Evolutionary conservation across 306 rosid species (phyloP), one percentile per base, ranked within the genome.

Genomic region (Hippophae tibetana): DNA sequence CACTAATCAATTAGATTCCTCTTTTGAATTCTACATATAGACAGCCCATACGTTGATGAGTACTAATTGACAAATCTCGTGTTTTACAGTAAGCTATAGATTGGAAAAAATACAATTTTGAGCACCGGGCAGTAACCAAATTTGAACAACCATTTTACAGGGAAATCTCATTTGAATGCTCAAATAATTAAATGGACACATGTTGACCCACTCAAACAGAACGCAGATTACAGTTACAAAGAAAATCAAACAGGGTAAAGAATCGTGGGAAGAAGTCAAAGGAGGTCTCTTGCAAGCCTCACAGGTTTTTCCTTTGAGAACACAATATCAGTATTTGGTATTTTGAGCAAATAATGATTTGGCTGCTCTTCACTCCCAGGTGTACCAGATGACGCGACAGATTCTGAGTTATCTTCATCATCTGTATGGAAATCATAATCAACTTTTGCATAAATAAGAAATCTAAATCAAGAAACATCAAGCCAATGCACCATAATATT

Each of bases 241-340:
- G 38, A 4, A 31, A 4, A 31, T 31, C 38, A 31, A 31, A 31
- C 38, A 2, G 38, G 51, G 31, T 47, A 52, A 58, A 48, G 55
- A 74, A 56, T 43, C 58, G 57, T 47, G 51, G 63, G 54, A 41
- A 69, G 49, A 63, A 64, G 67, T 86, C 75, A 86, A 52, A 56
- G 61, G 73, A 73, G 80, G 58, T 93, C 86, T 54, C 86, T 82
- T 3, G 95, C 82, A 57, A 78, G 65, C 67, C 84, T 80, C 69
- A 82, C 82, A 6, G 90, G 85, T 56, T 77, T 78, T 77, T 86
- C 99, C 85, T 80, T 72, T 56, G 84, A 44, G 65, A 86, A 75
- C 44, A 84, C 86, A 61, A 84, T 81, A 47, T 93, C 95, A 7
- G 82, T 75, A 10, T 58, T 68, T 10, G 90, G 80, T 59, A 70